Percentiles rank a stretch among this genome's conserved stretches.
phyloP scores from a whole-genome alignment of 495 filamentous ascomycete genomes.

The Aspergillus asperescens region DNA sequence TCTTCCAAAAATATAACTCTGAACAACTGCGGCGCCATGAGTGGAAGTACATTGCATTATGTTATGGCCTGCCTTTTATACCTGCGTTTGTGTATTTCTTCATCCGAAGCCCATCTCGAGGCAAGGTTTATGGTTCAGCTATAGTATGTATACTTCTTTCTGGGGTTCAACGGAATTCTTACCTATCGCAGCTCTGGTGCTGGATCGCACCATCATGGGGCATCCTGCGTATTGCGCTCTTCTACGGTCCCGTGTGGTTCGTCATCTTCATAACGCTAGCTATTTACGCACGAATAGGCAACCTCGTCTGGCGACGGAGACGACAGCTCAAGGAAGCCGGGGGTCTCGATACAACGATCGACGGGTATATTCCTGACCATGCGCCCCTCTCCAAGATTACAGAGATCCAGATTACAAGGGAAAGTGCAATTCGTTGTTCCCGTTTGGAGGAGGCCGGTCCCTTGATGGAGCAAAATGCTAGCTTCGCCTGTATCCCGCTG shows the following conservation, averaged over 20 bases:
- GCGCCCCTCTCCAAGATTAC: constrained; percentile 56
- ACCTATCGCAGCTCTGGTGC: constrained; percentile 61
- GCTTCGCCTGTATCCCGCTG: constrained; percentile 2
- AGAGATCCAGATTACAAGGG: constrained; percentile 47
- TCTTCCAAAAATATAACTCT: constrained; percentile 71
- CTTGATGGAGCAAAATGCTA: neutral
- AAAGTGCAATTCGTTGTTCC: constrained; percentile 21
- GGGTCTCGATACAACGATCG: constrained; percentile 35
- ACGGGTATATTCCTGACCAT: constrained; percentile 16
- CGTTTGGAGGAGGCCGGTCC: neutral
- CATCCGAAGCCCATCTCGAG: constrained; percentile 42
- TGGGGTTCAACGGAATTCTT: neutral
- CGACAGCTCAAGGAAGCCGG: constrained; percentile 40
- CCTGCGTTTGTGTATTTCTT: constrained; percentile 66
- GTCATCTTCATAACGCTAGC: constrained; percentile 61
- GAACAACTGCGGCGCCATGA: constrained; percentile 64
- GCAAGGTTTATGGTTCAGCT: constrained; percentile 69
- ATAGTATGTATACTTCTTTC: constrained; percentile 35
- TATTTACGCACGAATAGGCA: constrained; percentile 70
- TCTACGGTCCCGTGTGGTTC: constrained; percentile 86
- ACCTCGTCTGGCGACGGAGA: constrained; percentile 58
- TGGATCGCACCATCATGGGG: constrained; percentile 70
- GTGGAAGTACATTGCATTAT: constrained; percentile 62
- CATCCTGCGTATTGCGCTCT: constrained; percentile 65
- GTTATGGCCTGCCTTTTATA: constrained; percentile 73